Evolutionary conservation across 1,139 yeast species (phyloP).

Genomic region (Candida pseudoviswanathii): DNA sequence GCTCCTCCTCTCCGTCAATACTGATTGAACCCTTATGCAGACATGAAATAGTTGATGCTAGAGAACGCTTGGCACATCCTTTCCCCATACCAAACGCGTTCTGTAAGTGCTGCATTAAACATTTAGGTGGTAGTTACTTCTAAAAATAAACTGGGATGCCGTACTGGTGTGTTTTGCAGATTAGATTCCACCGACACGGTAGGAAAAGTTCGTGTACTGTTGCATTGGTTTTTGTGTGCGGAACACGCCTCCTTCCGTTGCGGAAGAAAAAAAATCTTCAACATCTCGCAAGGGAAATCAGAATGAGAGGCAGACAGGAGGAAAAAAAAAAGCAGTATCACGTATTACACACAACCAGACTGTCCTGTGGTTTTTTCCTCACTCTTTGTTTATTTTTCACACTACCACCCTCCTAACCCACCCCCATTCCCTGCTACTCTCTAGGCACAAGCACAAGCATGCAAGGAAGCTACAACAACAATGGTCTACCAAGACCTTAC

Average conservation of each 20-base stretch:
- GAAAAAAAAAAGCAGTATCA: constrained; percentile 1
- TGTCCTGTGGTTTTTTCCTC: background rate
- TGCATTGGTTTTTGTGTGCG: background rate
- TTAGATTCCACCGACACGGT: too few species aligned
- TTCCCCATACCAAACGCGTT: too few species aligned
- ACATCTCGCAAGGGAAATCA: constrained; percentile 2
- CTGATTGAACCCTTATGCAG: too few species aligned
- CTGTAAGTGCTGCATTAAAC: too few species aligned
- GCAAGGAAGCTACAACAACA: constrained; percentile 49
- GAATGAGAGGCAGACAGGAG: background rate
- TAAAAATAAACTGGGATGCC: background rate
- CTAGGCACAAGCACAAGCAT: constrained; percentile 18
- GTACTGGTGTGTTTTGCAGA: too few species aligned
- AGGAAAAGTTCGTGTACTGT: background rate
- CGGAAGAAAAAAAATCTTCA: constrained; percentile 5
- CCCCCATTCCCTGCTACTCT: too few species aligned
- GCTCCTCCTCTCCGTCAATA: too few species aligned
- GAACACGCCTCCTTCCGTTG: too few species aligned
- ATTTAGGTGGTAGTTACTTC: background rate
- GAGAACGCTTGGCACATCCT: too few species aligned
- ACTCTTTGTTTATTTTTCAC: background rate
- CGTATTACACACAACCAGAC: background rate
- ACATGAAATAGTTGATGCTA: too few species aligned
- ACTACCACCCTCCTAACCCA: background rate
- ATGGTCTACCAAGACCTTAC: constrained; percentile 52